Evolutionary conservation across 2,329 filamentous ascomycete genomes (phyloP), one percentile per base, ranked within the genome.

Genomic region (Cercospora beticola): DNA sequence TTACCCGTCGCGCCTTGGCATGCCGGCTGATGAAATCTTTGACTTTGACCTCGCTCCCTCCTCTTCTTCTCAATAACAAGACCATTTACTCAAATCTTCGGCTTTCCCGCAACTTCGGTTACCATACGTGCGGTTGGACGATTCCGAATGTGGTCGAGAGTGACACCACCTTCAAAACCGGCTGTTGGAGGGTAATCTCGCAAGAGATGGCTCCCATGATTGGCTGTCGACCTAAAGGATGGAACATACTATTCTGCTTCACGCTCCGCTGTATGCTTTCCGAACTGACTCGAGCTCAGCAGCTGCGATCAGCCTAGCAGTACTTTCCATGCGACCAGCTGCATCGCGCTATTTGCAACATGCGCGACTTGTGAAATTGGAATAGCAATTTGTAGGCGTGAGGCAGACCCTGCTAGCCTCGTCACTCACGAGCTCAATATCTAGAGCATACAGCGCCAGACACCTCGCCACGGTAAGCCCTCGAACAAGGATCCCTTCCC

Each of bases 81-180:
- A 90, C 89, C 88, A 88, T 86, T 85, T 85, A 88, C 86, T 90
- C 88, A 90, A 90, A 91, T 90, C 86, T 88, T 89, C 86, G 86
- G 56, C 56, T 59, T 59, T 84, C 54, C 62, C 62, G 62, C 62
- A 36, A 65, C 87, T 87, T 86, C 84, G 85, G 80, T 84, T 84
- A 75, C 60, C 61, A 59, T 86, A 18, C 59, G 71, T 73, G 73
- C 74, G 84, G 84, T 86, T 90, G 88, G 84, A 65, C 85, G 87
- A 90, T 84, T 90, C 87, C 87, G 87, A 87, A 86, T 81, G 86
- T 86, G 84, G 90, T 90, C 90, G 82, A 92, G 90, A 92, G 82
- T 77, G 83, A 85, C 79, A 81, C 86, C 89, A 86, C 87, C 88
- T 90, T 84, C 90, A 92, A 92, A 92, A 92, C 90, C 90, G 90